Evolutionary conservation across 1,139 yeast species (phyloP).

Genomic region (Debaryomyces nepalensis): DNA sequence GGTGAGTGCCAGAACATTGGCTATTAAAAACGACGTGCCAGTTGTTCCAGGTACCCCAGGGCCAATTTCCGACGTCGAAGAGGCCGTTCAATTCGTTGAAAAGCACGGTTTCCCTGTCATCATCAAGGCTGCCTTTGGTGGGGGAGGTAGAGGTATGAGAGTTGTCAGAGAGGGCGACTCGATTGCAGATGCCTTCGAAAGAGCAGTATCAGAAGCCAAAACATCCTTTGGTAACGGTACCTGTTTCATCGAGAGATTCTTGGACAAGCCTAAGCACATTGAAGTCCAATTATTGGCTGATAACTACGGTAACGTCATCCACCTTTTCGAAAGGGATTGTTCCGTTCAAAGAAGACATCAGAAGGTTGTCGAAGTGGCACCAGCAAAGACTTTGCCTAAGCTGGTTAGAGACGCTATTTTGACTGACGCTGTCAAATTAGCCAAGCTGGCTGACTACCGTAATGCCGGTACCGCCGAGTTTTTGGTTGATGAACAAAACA

Average conservation of each 20-base stretch:
- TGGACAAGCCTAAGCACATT: slow-evolving; percentile 95
- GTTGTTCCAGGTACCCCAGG: slow-evolving; percentile 99
- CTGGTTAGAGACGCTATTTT: slow-evolving; percentile 88
- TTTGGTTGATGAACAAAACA: slow-evolving; percentile 88
- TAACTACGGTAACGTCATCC: slow-evolving; percentile 91
- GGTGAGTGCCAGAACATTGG: slow-evolving; percentile 90
- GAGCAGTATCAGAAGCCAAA: slow-evolving; percentile 94
- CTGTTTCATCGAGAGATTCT: slow-evolving; percentile 93
- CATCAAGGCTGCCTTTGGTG: slow-evolving; percentile 98
- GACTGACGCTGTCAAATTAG: slow-evolving; percentile 92
- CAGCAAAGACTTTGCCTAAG: slow-evolving; percentile 89
- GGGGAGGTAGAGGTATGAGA: slow-evolving; percentile 99
- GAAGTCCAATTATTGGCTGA: slow-evolving; percentile 98
- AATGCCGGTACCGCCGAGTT: slow-evolving; percentile 99
- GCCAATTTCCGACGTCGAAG: slow-evolving; percentile 80
- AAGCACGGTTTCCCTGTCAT: slow-evolving; percentile 94
- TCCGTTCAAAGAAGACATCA: slow-evolving; percentile 99
- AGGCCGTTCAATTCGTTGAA: slow-evolving; percentile 78
- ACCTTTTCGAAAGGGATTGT: slow-evolving; percentile 96
- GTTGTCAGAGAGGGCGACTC: slow-evolving; percentile 97
- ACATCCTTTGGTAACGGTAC: slow-evolving; percentile 98
- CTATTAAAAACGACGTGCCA: slow-evolving; percentile 81
- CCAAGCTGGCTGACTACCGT: slow-evolving; percentile 84
- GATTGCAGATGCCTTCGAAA: slow-evolving; percentile 85
- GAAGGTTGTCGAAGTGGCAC: slow-evolving; percentile 98